phyloP scores from a whole-genome alignment of 441 rosid genomes.

The Raphanus hybrid region DNA sequence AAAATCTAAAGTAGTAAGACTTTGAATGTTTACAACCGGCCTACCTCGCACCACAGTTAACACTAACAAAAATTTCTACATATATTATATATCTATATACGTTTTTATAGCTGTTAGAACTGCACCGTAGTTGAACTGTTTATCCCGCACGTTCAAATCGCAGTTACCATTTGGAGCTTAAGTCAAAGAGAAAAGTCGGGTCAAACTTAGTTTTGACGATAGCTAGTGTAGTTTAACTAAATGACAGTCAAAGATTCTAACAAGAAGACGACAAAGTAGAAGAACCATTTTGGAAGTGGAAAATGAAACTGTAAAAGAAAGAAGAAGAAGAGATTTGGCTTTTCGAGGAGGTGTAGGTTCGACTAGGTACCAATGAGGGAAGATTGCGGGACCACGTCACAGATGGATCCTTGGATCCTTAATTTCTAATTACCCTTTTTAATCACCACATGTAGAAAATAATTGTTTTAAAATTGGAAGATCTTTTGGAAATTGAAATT shows the following conservation, averaged over 20 bases:
- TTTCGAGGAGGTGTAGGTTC: conserved; percentile 41
- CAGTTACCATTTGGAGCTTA: no score
- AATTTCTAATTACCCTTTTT: conserved; percentile 1
- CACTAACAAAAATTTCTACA: no score
- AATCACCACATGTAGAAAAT: background rate
- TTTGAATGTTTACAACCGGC: no score
- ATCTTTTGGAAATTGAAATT: conserved; percentile 32
- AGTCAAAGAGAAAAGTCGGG: conserved; percentile 16
- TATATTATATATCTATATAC: no score
- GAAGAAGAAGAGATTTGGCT: conserved; percentile 21
- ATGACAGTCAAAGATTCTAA: conserved; percentile 46
- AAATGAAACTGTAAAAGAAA: conserved; percentile 3
- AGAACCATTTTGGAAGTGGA: conserved; percentile 26
- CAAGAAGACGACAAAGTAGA: conserved; percentile 30
- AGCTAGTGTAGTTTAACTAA: background rate
- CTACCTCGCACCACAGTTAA: no score
- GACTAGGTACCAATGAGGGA: conserved; percentile 35
- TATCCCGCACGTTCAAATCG: no score
- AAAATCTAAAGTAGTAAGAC: background rate
- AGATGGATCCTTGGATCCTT: conserved; percentile 8
- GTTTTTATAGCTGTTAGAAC: no score
- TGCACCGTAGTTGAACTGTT: no score
- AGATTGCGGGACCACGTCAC: conserved; percentile 32
- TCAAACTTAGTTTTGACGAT: conserved; percentile 32
- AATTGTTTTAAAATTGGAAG: conserved; percentile 13